A percentile compares a stretch with the other conserved stretches of the same genome.
Conservation (phyloP, 306 rosid species). For the Gastrolobium bilobum region DNA sequence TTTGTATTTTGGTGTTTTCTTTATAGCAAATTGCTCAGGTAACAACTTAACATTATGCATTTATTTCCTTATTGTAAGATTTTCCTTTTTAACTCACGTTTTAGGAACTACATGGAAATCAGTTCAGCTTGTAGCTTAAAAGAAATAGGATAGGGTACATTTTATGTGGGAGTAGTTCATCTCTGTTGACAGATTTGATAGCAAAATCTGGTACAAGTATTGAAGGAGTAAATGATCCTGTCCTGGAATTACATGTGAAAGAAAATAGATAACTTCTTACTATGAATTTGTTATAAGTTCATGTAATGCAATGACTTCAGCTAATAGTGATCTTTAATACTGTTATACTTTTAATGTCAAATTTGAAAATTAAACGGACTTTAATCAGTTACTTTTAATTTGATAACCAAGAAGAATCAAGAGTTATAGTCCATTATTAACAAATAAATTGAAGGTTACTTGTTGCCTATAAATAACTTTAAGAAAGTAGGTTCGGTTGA, state of each 20-base stretch:
- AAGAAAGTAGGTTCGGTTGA: not conserved
- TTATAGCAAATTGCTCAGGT: no score
- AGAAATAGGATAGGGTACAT: not conserved
- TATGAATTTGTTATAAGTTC: not conserved
- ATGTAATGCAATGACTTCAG: not conserved
- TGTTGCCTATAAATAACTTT: not conserved
- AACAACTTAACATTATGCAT: no score
- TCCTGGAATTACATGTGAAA: not conserved
- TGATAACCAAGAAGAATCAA: not conserved
- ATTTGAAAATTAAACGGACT: not conserved
- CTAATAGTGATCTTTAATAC: not conserved
- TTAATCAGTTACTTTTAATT: not conserved
- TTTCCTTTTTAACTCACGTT: no score
- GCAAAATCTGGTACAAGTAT: not conserved
- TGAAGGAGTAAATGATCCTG: not conserved
- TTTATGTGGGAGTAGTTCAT: not conserved
- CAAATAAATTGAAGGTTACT: not conserved
- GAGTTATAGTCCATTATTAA: not conserved
- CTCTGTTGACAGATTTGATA: not conserved
- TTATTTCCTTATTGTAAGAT: no score
- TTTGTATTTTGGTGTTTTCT: no score
- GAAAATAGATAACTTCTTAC: not conserved
- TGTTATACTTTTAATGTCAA: not conserved
- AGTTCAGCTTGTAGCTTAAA: not conserved
- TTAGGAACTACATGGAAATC: not conserved